Percentiles rank a stretch among this genome's conserved stretches.
These are phyloP conservation scores for Niveomyces coronatus DNA, from an alignment of 2,329 filamentous ascomycete genomes.

Conservation along the genomic window DNA sequence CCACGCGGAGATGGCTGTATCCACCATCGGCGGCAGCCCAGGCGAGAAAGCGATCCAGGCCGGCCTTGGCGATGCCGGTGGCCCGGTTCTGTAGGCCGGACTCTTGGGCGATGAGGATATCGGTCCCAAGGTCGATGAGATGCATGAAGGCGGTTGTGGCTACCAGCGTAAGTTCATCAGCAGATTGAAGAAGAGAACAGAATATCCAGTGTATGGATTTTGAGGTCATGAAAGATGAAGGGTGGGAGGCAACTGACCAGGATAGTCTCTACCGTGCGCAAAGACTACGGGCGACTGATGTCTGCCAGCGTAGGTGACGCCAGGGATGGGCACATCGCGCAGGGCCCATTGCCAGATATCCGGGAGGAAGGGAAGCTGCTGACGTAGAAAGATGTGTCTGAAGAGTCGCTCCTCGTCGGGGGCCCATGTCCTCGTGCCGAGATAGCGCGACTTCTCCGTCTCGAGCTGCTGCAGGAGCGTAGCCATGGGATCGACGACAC, in stretches of 20 bases:
- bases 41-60: constrained; percentile 24
- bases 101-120: constrained; percentile 25
- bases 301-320: constrained; percentile 24
- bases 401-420: constrained; percentile 36
- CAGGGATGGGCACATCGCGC: constrained; percentile 28
- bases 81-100: constrained; percentile 23
- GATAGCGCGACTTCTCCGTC: constrained; percentile 30
- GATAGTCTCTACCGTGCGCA: constrained; percentile 26
- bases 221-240: too few species aligned
- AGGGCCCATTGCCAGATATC: constrained; percentile 31
- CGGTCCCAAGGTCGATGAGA: constrained; percentile 29
- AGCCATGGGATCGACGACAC: constrained; percentile 23
- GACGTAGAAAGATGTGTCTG: constrained; percentile 30
- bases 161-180: constrained; percentile 14
- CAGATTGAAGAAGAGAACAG: too few species aligned
- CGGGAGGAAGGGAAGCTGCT: constrained; percentile 30
- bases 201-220: too few species aligned
- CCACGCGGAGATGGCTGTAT: constrained; percentile 22
- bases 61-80: constrained; percentile 22
- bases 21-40: constrained; percentile 33
- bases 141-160: constrained; percentile 29
- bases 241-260: constrained; percentile 18
- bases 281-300: constrained; percentile 27
- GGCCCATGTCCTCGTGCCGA: constrained; percentile 38
- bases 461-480: constrained; percentile 29